Conservation (phyloP, 169 alveolate genomes). For the Eimeria acervulina region DNA sequence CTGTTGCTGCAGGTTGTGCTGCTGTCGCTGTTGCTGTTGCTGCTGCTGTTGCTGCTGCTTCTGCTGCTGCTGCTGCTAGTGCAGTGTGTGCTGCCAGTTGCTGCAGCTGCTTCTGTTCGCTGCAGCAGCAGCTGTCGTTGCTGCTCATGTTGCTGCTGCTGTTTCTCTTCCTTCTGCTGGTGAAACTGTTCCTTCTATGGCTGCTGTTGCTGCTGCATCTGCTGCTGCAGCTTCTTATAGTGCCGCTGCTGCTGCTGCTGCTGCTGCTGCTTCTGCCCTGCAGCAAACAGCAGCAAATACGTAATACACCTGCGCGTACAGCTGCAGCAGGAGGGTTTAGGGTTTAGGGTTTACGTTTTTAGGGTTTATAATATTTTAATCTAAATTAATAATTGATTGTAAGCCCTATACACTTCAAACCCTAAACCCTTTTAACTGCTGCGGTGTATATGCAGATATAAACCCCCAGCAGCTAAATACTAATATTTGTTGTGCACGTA, state of each 20-base stretch:
- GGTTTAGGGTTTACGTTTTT: constrained; percentile 5
- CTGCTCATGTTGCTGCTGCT: too few relatives aligned
- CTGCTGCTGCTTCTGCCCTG: not conserved
- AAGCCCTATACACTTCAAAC: not conserved
- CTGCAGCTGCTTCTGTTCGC: not conserved
- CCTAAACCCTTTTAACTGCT: constrained; percentile 1
- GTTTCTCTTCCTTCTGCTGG: too few relatives aligned
- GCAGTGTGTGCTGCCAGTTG: not conserved
- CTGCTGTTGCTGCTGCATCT: too few relatives aligned
- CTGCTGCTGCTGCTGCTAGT: not conserved
- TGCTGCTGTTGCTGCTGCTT: not conserved
- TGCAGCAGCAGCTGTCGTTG: too few relatives aligned
- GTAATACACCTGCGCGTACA: too few relatives aligned
- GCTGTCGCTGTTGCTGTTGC: not conserved
- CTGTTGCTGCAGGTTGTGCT: too few relatives aligned
- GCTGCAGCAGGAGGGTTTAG: too few relatives aligned
- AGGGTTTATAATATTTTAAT: not conserved
- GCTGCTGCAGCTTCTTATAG: too few relatives aligned
- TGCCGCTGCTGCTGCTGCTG: constrained; percentile 3
- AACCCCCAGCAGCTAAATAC: not conserved
- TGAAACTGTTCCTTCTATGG: too few relatives aligned
- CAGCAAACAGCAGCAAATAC: too few relatives aligned
- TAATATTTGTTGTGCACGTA: not conserved
- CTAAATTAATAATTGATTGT: not conserved
- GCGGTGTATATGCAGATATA: too few relatives aligned